These are phyloP conservation scores for Porcisia hertigi DNA, from an alignment of 208 protist genomes.

Conservation along the genomic window DNA sequence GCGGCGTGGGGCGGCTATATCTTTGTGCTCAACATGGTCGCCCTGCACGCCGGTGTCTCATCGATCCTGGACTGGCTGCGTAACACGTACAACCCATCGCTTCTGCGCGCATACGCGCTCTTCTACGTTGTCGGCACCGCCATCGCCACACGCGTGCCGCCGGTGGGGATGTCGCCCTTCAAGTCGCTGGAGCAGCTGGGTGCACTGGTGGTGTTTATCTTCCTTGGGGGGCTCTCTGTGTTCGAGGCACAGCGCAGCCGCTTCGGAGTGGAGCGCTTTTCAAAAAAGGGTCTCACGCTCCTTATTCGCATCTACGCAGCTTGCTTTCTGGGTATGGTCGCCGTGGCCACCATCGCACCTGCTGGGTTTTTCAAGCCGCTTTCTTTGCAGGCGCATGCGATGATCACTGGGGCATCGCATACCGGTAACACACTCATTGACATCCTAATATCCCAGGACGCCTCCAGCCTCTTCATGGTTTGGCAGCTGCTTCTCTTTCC, in stretches of 20 bases:
- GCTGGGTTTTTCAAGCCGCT: too few relatives aligned
- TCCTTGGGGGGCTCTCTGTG: conserved; percentile 37
- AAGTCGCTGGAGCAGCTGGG: conserved; percentile 94
- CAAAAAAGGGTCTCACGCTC: conserved; percentile 6
- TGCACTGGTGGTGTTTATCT: conserved; percentile 85
- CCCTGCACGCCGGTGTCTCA: conserved; percentile 91
- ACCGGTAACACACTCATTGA: too few relatives aligned
- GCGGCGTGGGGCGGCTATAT: conserved; percentile 98
- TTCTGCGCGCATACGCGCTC: conserved; percentile 95
- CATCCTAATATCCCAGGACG: too few relatives aligned
- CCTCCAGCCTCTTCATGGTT: too few relatives aligned
- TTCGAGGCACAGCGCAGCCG: conserved; percentile 32
- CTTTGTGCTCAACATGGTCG: conserved; percentile 98
- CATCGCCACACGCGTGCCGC: conserved; percentile 93
- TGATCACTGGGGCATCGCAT: too few relatives aligned
- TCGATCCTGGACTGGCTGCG: conserved; percentile 77
- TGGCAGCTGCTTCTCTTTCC: not conserved
- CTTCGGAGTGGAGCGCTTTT: conserved; percentile 8
- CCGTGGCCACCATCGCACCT: too few relatives aligned
- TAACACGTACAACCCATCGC: conserved; percentile 77
- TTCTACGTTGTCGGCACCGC: conserved; percentile 96
- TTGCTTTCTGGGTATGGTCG: too few relatives aligned
- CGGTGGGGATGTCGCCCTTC: conserved; percentile 95
- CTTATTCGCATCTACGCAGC: conserved; percentile 20
- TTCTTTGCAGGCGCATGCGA: too few relatives aligned